Conservation (phyloP, 345 rosid species). For the Turritis glabra region DNA sequence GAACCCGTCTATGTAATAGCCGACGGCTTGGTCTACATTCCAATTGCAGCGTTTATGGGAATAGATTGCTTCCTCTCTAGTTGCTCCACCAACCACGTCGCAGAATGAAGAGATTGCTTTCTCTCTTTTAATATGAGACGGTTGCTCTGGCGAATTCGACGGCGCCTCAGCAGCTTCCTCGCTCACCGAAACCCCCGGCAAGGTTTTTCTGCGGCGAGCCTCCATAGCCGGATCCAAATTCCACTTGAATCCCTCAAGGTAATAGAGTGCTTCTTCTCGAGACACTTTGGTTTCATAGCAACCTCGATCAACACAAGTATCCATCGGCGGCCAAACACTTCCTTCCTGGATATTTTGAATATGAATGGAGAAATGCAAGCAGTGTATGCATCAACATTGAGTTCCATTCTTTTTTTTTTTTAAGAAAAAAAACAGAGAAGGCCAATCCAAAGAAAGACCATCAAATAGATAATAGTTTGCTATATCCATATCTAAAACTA, state of each 20-base stretch:
- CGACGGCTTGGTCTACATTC: neutral
- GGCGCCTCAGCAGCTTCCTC: neutral
- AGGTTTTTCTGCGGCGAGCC: neutral
- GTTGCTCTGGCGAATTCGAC: neutral
- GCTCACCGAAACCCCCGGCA: neutral
- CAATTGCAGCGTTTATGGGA: neutral
- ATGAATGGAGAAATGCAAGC: neutral
- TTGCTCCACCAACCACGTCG: neutral
- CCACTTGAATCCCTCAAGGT: constrained; percentile 12
- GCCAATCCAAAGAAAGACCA: neutral
- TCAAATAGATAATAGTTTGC: too few species aligned
- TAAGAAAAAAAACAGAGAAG: neutral
- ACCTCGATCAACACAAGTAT: neutral
- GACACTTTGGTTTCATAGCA: neutral
- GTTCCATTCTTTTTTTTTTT: too few species aligned
- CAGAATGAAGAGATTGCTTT: neutral
- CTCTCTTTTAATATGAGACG: too few species aligned
- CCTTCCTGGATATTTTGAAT: neutral
- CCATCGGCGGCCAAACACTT: neutral
- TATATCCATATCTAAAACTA: too few species aligned
- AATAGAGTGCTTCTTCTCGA: constrained; percentile 10
- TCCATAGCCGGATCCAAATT: neutral
- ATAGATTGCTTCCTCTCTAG: neutral
- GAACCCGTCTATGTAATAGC: neutral
- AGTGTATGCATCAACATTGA: neutral